These are phyloP conservation scores for Cyclotella cryptica DNA, from an alignment of 108 stramenopile species.

Conservation along the genomic window DNA sequence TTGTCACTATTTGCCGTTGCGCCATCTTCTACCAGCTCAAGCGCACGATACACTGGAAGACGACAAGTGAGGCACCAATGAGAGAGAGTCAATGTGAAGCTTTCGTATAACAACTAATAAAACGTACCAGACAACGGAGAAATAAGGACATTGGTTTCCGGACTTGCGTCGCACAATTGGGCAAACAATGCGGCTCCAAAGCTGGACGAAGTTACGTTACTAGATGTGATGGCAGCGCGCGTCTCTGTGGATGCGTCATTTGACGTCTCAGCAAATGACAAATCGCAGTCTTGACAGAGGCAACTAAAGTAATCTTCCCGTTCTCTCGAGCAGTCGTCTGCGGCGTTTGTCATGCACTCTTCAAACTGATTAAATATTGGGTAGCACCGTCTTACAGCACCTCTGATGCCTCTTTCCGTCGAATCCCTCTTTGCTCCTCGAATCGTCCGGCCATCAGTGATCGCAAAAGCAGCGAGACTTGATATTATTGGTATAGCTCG, in stretches of 20 bases:
- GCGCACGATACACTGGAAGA: conserved; percentile 19
- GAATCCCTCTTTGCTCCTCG: not conserved
- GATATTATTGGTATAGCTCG: not conserved
- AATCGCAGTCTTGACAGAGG: conserved; percentile 1
- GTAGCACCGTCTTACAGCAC: not conserved
- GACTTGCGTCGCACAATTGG: conserved; percentile 5
- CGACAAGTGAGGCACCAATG: too few relatives aligned
- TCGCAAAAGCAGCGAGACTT: not conserved
- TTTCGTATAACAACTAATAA: not conserved
- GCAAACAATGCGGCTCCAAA: conserved; percentile 33
- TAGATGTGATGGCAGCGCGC: not conserved
- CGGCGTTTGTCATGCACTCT: not conserved
- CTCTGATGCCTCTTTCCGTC: not conserved
- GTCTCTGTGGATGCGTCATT: not conserved
- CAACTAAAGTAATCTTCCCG: conserved; percentile 9
- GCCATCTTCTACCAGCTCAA: conserved; percentile 31
- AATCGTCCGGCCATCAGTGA: not conserved
- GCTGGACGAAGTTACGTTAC: conserved; percentile 8
- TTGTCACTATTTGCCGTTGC: conserved; percentile 17
- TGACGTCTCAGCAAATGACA: not conserved
- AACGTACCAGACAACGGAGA: conserved; percentile 32
- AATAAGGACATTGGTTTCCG: conserved; percentile 27
- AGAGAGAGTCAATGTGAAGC: not conserved
- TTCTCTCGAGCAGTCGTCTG: not conserved
- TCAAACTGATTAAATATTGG: not conserved